Percentiles rank a stretch among this genome's conserved stretches.
Evolutionary conservation across 345 rosid species (phyloP).

Genomic region (Sisymbrium altissimum): DNA sequence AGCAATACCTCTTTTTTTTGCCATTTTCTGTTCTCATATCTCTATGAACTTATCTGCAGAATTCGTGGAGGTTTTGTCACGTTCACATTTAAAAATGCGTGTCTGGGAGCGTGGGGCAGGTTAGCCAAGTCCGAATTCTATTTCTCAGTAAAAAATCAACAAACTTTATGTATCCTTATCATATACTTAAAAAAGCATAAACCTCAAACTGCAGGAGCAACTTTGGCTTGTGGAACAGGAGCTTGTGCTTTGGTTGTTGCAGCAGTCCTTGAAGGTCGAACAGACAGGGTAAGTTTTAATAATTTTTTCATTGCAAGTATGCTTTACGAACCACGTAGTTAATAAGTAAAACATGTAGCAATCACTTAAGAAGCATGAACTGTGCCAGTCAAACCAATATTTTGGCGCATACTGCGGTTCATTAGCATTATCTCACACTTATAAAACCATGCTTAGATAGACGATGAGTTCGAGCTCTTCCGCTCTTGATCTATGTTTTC

Average conservation of each 20-base stretch:
- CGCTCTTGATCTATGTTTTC: neutral
- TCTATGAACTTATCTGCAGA: slow-evolving; percentile 43
- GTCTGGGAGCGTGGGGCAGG: slow-evolving; percentile 99
- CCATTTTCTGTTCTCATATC: neutral
- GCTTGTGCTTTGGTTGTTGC: slow-evolving; percentile 99
- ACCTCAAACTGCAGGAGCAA: slow-evolving; percentile 63
- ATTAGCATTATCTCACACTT: neutral
- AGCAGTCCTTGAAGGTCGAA: slow-evolving; percentile 88
- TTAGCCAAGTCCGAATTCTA: slow-evolving; percentile 23
- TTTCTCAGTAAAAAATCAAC: neutral
- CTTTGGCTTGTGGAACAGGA: slow-evolving; percentile 97
- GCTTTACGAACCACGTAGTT: neutral
- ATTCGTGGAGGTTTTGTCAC: slow-evolving; percentile 83
- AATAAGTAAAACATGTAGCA: neutral
- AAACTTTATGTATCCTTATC: neutral
- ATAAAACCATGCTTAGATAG: slow-evolving; percentile 23
- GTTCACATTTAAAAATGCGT: slow-evolving; percentile 85
- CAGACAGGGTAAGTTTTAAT: slow-evolving; percentile 66
- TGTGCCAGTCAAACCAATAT: neutral
- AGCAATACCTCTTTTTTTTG: neutral
- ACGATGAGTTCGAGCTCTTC: neutral
- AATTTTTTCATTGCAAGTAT: neutral
- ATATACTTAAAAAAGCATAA: neutral
- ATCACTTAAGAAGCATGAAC: neutral
- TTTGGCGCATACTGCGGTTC: neutral